Base-by-base conservation (phyloP, 805 yeast genomes). In the Sungouiozyma ichnusensis region DNA sequence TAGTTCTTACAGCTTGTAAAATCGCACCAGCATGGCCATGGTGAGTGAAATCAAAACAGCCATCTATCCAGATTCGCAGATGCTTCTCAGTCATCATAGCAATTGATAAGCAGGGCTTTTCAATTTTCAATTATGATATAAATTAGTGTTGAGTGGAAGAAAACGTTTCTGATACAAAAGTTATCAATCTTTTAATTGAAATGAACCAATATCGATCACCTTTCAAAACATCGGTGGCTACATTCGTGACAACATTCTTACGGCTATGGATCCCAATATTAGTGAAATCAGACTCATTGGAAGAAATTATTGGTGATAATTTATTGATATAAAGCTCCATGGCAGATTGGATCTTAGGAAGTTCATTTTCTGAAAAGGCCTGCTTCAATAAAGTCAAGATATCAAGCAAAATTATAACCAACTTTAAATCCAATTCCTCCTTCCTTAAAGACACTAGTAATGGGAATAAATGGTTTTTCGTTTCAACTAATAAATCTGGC, bases 21-120 rank as follows among this genome's bases (percentile, higher is more conserved):
- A 92, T 79, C 16, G 97, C 98, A 24, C 97, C 97, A 2, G 97
- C 94, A 55, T 92, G 98, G 18, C 94, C 97, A 57, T 92, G 97
- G 60, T 92, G 98, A 35, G 95, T 85, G 65, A 92, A 92, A 62
- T 92, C 98, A 64, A 92, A 92, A 60, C 98, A 92, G 0, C 98
- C 98, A 61, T 92, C 98, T 20, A 92, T 77, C 98, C 98, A 92
- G 45, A 90, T 81, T 40, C 81, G 65, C 29, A 24, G 29, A 6
- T 24, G 6, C 29, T 24, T 24, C 29, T 24, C 29, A 11, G 29
- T 24, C 29, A 24, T 24, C 29, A 24, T 44, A n/a, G 48, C 52
- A 18, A 36, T 35, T 15, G 38, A 17, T 37, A 18, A 20, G 20
- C 14, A n/a, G 16, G 9, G 33, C 5, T 16, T n/a, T 15, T 3